Conservation (phyloP, 495 filamentous ascomycete genomes). For the Parathielavia hyrcaniae region DNA sequence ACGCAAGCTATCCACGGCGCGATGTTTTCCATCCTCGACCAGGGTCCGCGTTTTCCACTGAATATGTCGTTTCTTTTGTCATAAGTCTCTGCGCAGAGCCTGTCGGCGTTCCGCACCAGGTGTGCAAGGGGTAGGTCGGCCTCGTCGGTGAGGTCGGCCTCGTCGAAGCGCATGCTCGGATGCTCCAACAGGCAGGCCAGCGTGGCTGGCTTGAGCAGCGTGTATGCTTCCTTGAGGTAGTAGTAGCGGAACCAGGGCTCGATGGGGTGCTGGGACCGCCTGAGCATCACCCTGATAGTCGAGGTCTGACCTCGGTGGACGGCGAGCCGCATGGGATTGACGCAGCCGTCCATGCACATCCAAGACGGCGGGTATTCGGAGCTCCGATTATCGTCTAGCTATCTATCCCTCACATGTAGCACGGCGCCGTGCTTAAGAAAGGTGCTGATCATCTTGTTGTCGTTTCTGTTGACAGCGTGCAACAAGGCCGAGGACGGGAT, state of each 20-base stretch:
- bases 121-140: slow-evolving; percentile 1
- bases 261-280: background rate
- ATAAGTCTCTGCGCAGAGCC: background rate
- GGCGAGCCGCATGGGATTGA: background rate
- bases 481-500: background rate
- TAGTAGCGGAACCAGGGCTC: background rate
- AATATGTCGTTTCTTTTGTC: background rate
- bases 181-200: slow-evolving; percentile 7
- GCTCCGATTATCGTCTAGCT: background rate
- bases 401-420: background rate
- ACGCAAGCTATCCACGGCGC: slow-evolving; percentile 4
- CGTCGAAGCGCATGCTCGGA: slow-evolving; percentile 1
- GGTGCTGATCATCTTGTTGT: background rate
- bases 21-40: background rate
- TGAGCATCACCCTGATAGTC: slow-evolving; percentile 3
- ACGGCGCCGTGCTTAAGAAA: background rate
- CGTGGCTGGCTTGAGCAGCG: background rate
- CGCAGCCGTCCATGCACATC: background rate
- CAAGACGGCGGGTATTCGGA: background rate
- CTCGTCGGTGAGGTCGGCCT: background rate
- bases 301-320: background rate
- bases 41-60: background rate
- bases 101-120: slow-evolving; percentile 3
- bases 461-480: background rate
- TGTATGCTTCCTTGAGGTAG: slow-evolving; percentile 8